phyloP scores from a whole-genome alignment of 495 filamentous ascomycete species.

The Neurospora terricola region DNA sequence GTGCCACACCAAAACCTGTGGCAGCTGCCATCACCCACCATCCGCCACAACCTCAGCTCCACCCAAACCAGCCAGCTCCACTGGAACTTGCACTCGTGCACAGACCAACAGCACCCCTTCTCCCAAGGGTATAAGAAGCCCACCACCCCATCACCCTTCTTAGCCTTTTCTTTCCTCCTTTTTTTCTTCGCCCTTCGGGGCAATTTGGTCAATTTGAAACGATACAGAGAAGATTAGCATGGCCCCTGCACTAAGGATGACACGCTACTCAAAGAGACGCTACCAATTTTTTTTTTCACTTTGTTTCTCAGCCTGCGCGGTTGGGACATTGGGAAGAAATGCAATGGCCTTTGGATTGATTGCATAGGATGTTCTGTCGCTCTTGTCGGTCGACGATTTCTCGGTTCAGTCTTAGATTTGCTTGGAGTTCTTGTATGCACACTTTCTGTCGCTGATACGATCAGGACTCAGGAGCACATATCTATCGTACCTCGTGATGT shows the following conservation, averaged over 20 bases:
- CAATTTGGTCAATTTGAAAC: slow-evolving; percentile 33
- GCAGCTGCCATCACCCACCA: not conserved
- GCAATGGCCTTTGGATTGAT: not conserved
- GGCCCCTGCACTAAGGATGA: slow-evolving; percentile 99
- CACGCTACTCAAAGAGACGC: slow-evolving; percentile 98
- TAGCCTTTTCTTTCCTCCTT: slow-evolving; percentile 12
- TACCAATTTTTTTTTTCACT: slow-evolving; percentile 68
- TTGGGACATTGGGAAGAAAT: slow-evolving; percentile 20
- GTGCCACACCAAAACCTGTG: not conserved
- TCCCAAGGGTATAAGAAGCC: slow-evolving; percentile 4
- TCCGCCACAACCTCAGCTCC: not conserved
- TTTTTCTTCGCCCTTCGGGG: slow-evolving; percentile 20
- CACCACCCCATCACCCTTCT: not conserved
- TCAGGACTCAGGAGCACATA: not conserved
- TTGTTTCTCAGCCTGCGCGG: slow-evolving; percentile 14
- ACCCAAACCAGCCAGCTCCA: not conserved
- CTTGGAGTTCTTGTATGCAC: not conserved
- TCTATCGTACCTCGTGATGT: not conserved
- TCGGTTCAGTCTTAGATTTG: not conserved
- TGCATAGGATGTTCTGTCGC: not conserved
- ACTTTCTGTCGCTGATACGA: not conserved
- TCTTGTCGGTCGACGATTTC: not conserved
- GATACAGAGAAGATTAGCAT: slow-evolving; percentile 93
- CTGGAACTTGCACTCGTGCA: slow-evolving; percentile 13
- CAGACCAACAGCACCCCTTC: slow-evolving; percentile 1